Evolutionary conservation across 1,139 yeast species (phyloP), one percentile per base, ranked within the genome.

Genomic region (Arxiozyma slooffiae): DNA sequence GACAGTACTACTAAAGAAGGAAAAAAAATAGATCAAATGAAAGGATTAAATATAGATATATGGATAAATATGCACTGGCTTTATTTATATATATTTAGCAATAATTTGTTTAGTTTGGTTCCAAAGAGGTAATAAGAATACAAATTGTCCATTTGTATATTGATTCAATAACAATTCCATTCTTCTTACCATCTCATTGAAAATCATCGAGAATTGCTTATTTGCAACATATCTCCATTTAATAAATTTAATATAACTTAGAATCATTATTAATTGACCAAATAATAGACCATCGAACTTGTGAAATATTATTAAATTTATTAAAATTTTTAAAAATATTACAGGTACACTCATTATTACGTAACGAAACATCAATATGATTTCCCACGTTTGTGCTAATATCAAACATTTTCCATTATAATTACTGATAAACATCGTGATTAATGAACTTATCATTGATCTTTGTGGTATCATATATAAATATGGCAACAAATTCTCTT

Each of bases 401-500:
- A 57, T 52, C 44, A 63, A 47, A 45, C 55, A 63, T 36, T 49
- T 46, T 24, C 51, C 63, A 48, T 62, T 63, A 53, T 58, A 61
- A 22, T 52, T 55, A 4, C 54, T 48, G 46, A 62, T 63, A 22
- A 44, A 44, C 26, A 17, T 24, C 14, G 24, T 46, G 44, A 62
- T 63, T 18, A 38, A 16, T 18, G 34, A 38, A 14, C 37, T 44
- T n/a, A 44, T 24, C 23, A 26, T 14, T 18, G 20, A 14, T 24
- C 38, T 41, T 24, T 38, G 20, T 23, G 39, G 46, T 11, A 37
- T 44, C 37, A 62, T 52, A 1, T 73, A 71, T 37, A 67, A 38
- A 46, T 58, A 57, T 38, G 68, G 68, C 47, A 72, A 54, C 30
- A 72, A 46, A 46, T 63, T 62, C 22, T 63, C 61, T 50, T 67